These are phyloP conservation scores for Parmales sp. DNA, from an alignment of 108 stramenopile species.

Conservation along the genomic window DNA sequence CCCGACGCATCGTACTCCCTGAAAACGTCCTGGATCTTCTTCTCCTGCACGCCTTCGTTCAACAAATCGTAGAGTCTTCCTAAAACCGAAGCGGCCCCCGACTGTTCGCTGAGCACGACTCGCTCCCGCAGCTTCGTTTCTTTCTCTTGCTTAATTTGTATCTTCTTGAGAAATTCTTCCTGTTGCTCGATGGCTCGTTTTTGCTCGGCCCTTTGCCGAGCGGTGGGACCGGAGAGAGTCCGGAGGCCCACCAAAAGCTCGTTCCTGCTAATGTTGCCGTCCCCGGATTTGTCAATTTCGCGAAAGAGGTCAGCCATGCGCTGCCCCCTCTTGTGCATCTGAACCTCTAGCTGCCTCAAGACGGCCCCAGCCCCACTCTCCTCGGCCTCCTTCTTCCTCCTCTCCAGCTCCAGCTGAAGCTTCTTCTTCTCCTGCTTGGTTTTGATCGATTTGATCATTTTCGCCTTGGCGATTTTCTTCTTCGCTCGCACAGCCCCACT, in stretches of 20 bases:
- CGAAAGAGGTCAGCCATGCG: background rate
- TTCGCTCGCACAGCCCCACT: background rate
- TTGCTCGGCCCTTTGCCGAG: background rate
- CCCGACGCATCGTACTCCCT: background rate
- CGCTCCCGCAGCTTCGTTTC: background rate
- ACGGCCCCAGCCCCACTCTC: slow-evolving; percentile 1
- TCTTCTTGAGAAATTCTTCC: background rate
- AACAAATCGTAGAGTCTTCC: slow-evolving; percentile 9
- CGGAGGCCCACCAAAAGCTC: background rate
- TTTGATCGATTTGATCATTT: background rate
- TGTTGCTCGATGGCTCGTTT: background rate
- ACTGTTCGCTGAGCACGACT: background rate
- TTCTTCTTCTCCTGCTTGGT: background rate
- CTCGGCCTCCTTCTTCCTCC: background rate
- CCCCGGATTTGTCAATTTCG: slow-evolving; percentile 3
- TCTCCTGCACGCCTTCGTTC: slow-evolving; percentile 5
- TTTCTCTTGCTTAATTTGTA: background rate
- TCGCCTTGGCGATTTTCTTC: slow-evolving; percentile 11
- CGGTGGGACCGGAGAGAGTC: background rate
- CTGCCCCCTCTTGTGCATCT: slow-evolving; percentile 6
- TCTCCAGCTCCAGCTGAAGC: background rate
- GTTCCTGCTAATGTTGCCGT: background rate
- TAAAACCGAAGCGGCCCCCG: background rate
- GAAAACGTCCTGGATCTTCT: slow-evolving; percentile 13
- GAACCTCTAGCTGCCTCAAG: background rate